Conservation (phyloP, 2,329 filamentous ascomycete species). For the Diplocarpon rosae region DNA sequence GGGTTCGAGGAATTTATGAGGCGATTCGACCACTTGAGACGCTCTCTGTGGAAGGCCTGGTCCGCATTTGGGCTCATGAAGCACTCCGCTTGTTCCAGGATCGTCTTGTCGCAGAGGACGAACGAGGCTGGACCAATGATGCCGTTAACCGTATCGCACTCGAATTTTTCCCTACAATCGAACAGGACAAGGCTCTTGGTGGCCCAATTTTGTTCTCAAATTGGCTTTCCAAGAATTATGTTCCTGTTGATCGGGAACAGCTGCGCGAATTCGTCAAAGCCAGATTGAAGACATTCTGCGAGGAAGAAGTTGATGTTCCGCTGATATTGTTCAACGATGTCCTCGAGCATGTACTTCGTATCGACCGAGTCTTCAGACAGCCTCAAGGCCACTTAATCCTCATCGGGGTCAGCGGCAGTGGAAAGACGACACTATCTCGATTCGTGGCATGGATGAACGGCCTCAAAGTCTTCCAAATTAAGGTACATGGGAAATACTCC, state of each 20-base stretch:
- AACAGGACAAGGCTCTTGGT: conserved; percentile 77
- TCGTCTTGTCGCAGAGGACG: conserved; percentile 86
- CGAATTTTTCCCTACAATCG: conserved; percentile 90
- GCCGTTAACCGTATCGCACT: conserved; percentile 76
- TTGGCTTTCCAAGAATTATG: conserved; percentile 98
- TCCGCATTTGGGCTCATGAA: conserved; percentile 97
- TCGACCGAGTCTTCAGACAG: conserved; percentile 96
- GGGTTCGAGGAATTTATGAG: conserved; percentile 96
- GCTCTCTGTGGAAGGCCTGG: conserved; percentile 77
- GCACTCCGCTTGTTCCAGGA: conserved; percentile 94
- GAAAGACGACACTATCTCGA: conserved; percentile 93
- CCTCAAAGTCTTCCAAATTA: conserved; percentile 98
- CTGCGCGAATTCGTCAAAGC: conserved; percentile 96
- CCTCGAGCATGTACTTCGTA: conserved; percentile 92
- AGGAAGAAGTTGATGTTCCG: conserved; percentile 97
- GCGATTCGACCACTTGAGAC: conserved; percentile 86
- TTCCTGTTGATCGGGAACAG: conserved; percentile 90
- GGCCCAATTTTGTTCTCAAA: conserved; percentile 97
- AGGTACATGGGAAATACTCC: conserved; percentile 97
- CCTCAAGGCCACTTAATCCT: conserved; percentile 96
- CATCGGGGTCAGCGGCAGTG: conserved; percentile 95
- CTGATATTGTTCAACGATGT: conserved; percentile 99
- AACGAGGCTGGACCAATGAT: conserved; percentile 90
- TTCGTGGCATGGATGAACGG: conserved; percentile 99
- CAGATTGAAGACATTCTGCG: conserved; percentile 93